Base-by-base conservation (phyloP, 2,329 filamentous ascomycete species). In the Tolypocladium ophioglossoides region DNA sequence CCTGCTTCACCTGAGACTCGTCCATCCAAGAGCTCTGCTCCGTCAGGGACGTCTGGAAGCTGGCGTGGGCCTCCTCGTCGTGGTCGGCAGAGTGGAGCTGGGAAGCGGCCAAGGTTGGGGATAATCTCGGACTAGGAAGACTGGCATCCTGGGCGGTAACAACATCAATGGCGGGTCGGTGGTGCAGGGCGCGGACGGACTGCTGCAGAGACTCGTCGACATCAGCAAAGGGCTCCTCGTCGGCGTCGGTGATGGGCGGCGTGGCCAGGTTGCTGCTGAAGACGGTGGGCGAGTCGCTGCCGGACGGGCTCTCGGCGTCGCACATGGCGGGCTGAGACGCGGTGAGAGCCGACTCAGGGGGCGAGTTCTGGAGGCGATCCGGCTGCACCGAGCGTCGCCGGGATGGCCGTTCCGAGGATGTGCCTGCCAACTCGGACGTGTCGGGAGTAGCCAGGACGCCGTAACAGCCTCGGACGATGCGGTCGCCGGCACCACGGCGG, bases 111-210 rank as follows among this genome's bases (percentile, higher is more conserved):
- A 95, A 82, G 7, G 92, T 95, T 4, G 94, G 94, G 30, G 94
- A 99, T 54, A 99, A 74, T 64, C 94, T 91, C 37, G 94, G 94
- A 68, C 94, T 99, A 52, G 94, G 94, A 57, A 99, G 77, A 70
- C 90, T 96, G 59, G 89, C 90, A 74, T 96, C 92, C 67, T 94
- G 88, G 40, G 86, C 84, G 54, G 84, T 82, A 53, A 86, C 79
- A 49, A 84, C 86, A 63, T 91, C 85, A 51, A 91, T 77, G 50
- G 72, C 73, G 27, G 80, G 76, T 34, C 78, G 69, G 48, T 74
- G 73, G 57, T 73, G 78, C 52, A 75, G 71, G 59, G 73, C 73
- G 38, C 75, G 71, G 55, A 76, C 66, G 24, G 71, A 72, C 63
- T 70, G 71, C 53, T 74, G 72, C 18, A 80, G 68, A 14, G 75